Base-by-base conservation (phyloP, 129 eudicot genomes). In the Silybum marianum region DNA sequence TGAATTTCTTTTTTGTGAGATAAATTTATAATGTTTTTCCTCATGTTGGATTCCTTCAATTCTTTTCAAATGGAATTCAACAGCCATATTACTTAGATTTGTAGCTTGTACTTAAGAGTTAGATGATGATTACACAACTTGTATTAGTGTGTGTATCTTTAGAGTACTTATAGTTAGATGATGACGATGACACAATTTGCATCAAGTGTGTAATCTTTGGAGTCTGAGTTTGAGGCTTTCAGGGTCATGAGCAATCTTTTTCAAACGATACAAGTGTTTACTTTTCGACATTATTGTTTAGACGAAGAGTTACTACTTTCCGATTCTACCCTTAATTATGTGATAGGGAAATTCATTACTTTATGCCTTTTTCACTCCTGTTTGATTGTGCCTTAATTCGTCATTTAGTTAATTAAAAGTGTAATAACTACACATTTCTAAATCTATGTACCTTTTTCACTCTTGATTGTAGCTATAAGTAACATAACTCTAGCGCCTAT, bases 111-210 rank as follows among this genome's bases (percentile, higher is more conserved):
- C 25, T 82, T 76, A 82, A 82, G 13, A 40, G 18, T 77, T 76
- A 76, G 86, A 34, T 65, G 73, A 38, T 71, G 70, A 77, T 83
- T 34, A 83, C 46, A 58, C 74, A 60, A 71, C 67, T 74, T 62
- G 73, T 30, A 81, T 73, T 63, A 39, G 65, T 81, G 65, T 81
- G 79, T 60, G 73, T 58, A 71, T 73, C 77, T 60, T 72, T 62
- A 63, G 65, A 73, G 65, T 72, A 58, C 66, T 58, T 58, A 58
- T 24, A 58, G 10, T 58, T 58, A 58, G 66, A 58, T n/a, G 66
- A 58, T 58, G 60, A 48, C 4, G 9, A 58, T 58, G 66, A 58
- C 66, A 58, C 66, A 18, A 58, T 58, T 58, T 18, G 66, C 24
- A 18, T 58, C 0, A 48, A n/a, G 66, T 58, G 66, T 58, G 66